phyloP scores from a whole-genome alignment of 208 protist species.

The Phytomonas sp. region DNA sequence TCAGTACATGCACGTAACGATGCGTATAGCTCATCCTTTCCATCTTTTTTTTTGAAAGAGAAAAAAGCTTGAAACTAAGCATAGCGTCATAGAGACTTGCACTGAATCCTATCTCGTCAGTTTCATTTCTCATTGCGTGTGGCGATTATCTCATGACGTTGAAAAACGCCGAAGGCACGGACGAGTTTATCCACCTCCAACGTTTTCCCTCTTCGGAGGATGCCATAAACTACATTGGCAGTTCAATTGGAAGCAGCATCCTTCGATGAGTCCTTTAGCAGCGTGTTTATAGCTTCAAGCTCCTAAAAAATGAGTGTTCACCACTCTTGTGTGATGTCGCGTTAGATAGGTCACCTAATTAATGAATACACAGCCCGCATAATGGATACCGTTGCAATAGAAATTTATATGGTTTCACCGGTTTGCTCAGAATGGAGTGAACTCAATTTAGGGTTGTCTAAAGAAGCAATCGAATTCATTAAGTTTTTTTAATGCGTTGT shows the following conservation, averaged over 20 bases:
- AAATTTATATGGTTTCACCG: conserved; percentile 5
- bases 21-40: neutral
- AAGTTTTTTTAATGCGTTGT: neutral
- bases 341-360: no score
- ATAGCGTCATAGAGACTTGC: neutral
- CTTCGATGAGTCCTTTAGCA: no score
- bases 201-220: no score
- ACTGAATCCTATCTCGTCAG: neutral
- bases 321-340: no score
- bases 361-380: no score
- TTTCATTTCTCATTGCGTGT: neutral
- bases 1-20: neutral
- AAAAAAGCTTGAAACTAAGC: neutral
- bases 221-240: no score
- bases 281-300: no score
- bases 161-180: no score
- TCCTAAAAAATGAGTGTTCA: no score
- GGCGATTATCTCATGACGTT: neutral
- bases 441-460: neutral
- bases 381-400: no score
- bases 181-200: no score
- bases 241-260: no score
- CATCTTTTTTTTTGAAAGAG: neutral
- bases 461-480: neutral
- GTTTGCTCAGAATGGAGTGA: neutral